These are phyloP conservation scores for Phytophthora brassicae DNA, from an alignment of 352 stramenopile genomes.

Conservation along the genomic window DNA sequence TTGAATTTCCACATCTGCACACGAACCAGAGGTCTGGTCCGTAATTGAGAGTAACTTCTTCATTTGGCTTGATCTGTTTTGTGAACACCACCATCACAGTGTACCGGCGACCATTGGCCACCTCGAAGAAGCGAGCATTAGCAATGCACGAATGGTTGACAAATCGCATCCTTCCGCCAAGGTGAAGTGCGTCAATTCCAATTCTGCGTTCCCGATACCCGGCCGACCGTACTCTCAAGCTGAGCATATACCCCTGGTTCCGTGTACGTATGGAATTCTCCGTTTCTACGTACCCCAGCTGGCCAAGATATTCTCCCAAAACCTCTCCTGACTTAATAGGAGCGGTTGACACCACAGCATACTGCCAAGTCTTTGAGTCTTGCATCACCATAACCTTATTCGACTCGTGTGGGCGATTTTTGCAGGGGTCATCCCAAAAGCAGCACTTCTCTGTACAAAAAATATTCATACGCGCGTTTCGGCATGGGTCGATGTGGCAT, in stretches of 20 bases:
- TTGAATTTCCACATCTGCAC: no score
- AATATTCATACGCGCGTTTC: no score
- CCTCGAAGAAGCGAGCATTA: background rate
- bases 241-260: background rate
- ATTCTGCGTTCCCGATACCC: background rate
- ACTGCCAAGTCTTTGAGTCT: no score
- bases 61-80: background rate
- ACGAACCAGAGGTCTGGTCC: slow-evolving; percentile 6
- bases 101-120: background rate
- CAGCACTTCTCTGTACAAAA: no score
- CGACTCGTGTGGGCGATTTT: no score
- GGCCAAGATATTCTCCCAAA: background rate
- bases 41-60: background rate
- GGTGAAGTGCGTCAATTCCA: background rate
- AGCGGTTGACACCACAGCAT: background rate
- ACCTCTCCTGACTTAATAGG: background rate
- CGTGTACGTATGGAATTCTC: background rate
- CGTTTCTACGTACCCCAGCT: background rate
- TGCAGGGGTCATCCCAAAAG: no score
- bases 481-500: no score
- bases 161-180: background rate
- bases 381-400: no score
- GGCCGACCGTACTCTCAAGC: background rate
- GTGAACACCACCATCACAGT: background rate
- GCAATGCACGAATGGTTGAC: slow-evolving; percentile 1